Evolutionary conservation across 768 basidiomycete species (phyloP), one percentile per base, ranked within the genome.

Genomic region (Lactarius quietus): DNA sequence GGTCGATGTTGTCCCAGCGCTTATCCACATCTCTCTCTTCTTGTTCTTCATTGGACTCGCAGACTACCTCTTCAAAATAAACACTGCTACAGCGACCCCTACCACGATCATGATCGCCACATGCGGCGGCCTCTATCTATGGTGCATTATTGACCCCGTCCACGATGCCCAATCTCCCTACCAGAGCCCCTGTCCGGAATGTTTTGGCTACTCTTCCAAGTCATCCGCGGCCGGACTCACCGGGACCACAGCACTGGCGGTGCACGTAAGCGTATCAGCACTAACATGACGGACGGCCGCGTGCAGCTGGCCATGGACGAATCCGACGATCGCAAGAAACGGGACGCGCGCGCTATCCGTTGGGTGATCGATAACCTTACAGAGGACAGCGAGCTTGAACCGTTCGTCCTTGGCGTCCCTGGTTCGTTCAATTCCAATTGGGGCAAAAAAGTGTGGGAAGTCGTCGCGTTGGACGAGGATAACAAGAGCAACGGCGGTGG

Each of bases 1-100:
- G 7, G 78, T 83, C 3, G 76, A 78, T 38, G 67, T 73, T 20
- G 78, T 84, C 38, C 83, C 82, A 1, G 73, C 79, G 23, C 76
- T 83, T 17, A 76, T 84, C 73, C 48, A 51, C 14, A 26, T 51
- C 1, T 51, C 48, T 14, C 48, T 51, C 12, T 51, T 51, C 48
- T 28, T 83, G 6, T 83, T 84, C 72, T 78, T 86, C 72, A 76
- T 79, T 48, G 79, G 81, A 41, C 75, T 85, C 35, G 71, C 82
- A 48, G 75, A 77, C 26, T 82, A 84, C 70, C 73, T 83, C 35
- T 72, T 72, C 64, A 73, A 77, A 12, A 71, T 70, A 48, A 69
- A 70, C 51, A 28, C 12, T 3, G 51, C 36, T n/a, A 59, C 68
- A 14, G 68, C 68, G 1, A 31, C 59, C 14, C 48, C 60, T 2